Evolutionary conservation across 2,329 filamentous ascomycete species (phyloP).

Genomic region (Helotiales sp.): DNA sequence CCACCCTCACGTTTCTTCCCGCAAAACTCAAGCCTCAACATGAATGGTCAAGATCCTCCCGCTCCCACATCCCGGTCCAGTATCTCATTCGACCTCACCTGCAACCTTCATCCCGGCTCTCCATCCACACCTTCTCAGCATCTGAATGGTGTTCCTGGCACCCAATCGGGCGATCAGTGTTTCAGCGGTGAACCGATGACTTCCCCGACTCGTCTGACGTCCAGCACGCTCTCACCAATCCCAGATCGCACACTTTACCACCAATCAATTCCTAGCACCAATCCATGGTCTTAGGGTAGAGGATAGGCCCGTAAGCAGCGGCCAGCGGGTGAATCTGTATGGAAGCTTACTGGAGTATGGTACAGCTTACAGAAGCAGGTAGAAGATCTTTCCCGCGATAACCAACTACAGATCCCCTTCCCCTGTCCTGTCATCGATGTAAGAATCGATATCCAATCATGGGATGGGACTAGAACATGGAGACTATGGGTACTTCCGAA

Average conservation of each 20-base stretch:
- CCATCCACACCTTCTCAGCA: background rate
- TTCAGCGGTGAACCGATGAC: constrained; percentile 2
- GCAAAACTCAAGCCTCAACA: too few relatives aligned
- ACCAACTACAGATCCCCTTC: too few relatives aligned
- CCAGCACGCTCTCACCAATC: background rate
- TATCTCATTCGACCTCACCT: too few relatives aligned
- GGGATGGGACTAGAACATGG: background rate
- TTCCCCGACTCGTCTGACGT: background rate
- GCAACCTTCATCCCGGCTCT: background rate
- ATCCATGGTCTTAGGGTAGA: too few relatives aligned
- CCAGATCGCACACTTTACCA: background rate
- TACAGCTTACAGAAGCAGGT: too few relatives aligned
- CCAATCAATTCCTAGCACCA: background rate
- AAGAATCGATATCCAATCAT: too few relatives aligned
- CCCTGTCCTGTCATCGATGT: background rate
- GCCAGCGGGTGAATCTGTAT: too few relatives aligned
- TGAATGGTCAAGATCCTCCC: too few relatives aligned
- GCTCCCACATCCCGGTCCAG: background rate
- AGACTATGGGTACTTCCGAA: background rate
- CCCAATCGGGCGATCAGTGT: background rate
- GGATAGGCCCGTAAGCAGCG: too few relatives aligned
- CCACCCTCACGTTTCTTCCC: background rate
- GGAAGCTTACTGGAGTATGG: too few relatives aligned
- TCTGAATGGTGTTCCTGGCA: background rate
- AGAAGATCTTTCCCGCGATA: too few relatives aligned